Evolutionary conservation across 164 flowering plant species (phyloP).

Genomic region (Magnolia officinalis): DNA sequence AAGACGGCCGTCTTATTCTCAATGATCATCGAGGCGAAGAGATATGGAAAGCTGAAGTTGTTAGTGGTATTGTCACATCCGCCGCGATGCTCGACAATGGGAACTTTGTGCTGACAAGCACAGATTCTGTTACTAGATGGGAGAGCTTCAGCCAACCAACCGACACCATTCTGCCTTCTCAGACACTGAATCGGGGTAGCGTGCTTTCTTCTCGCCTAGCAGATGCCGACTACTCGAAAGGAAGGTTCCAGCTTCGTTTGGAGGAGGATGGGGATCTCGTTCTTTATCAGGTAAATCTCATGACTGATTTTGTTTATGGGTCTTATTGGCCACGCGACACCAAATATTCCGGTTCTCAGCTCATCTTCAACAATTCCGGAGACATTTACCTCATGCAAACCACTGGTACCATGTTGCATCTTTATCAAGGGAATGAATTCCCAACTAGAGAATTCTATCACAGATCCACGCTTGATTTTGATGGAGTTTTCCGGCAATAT

Average conservation of each 20-base stretch:
- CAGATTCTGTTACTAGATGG: background rate
- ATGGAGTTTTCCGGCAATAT: conserved; percentile 32
- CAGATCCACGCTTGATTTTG: conserved; percentile 28
- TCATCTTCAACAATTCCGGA: conserved; percentile 21
- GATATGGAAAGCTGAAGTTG: background rate
- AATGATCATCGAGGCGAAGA: conserved; percentile 15
- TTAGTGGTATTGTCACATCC: background rate
- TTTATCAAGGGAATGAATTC: background rate
- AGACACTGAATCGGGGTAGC: conserved; percentile 14
- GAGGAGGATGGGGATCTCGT: conserved; percentile 31
- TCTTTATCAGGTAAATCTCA: conserved; percentile 12
- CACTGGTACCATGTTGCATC: background rate
- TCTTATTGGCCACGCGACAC: background rate
- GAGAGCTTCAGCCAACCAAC: conserved; percentile 14
- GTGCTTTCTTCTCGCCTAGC: conserved; percentile 20
- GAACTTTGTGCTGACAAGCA: background rate
- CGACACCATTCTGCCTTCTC: conserved; percentile 41
- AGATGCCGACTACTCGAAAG: conserved; percentile 28
- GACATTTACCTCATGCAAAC: background rate
- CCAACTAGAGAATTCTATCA: conserved; percentile 16
- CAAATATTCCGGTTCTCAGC: conserved; percentile 10
- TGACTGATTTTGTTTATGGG: background rate
- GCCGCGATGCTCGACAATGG: conserved; percentile 14
- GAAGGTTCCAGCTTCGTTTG: conserved; percentile 27
- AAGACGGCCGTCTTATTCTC: conserved; percentile 20